Base-by-base conservation (phyloP, 768 basidiomycete species). In the Neoboletus magnificus region DNA sequence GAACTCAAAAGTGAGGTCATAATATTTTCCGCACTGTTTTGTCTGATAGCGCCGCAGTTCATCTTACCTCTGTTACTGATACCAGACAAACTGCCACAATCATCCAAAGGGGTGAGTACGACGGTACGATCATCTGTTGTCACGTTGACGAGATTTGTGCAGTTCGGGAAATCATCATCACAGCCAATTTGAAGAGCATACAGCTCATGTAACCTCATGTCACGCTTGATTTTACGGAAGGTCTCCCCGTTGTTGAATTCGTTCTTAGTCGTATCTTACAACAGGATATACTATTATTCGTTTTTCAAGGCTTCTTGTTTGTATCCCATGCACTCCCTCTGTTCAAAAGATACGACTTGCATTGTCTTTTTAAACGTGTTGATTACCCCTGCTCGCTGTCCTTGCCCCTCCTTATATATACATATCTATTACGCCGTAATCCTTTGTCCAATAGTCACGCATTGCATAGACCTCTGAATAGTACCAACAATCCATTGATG, bases 61-160 rank as follows among this genome's bases (percentile, higher is more conserved):
- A 92, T 70, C 76, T 85, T 54, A 92, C 90, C 11, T 81, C 87
- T 50, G 90, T 92, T 47, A 90, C 85, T n/a, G 89, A 92, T 72
- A 90, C 87, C 55, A 79, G 80, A 66, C 76, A 79, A 60, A 92
- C 90, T 36, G 77, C 80, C 37, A 85, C 79, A 16, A 91, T 92
- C 64, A 91, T 92, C 62, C 74, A 82, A 33, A 81, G 79, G 57
- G 89, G 89, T 90, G 62, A 55, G 82, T 71, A 25, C 27, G 11
- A 9, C n/a, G 4, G 29, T 43, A 50, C 48, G 48, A 2, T 23
- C 20, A 16, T 8, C n/a, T 40, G 27, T 29, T 41, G 22, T 49
- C 11, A 40, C 42, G 27, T 52, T 59, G 46, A 56, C 37, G 20
- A 35, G 13, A 49, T 44, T 15, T 23, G 23, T 44, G 5, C 63